phyloP scores from a whole-genome alignment of 805 yeast species.

The Candida ulmi region DNA sequence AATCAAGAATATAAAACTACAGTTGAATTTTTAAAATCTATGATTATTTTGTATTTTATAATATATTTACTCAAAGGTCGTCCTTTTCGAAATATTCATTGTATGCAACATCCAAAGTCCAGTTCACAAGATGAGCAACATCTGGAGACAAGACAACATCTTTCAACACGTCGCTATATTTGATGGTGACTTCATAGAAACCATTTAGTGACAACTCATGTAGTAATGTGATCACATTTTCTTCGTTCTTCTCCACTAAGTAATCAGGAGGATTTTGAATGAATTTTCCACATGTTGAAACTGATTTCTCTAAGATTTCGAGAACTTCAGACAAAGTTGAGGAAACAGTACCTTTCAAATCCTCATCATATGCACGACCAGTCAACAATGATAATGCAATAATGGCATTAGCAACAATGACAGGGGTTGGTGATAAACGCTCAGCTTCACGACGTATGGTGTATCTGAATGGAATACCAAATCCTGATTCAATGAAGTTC shows the following conservation, averaged over 20 bases:
- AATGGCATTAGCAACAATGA: conserved; percentile 61
- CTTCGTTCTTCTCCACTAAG: conserved; percentile 17
- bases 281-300: conserved; percentile 46
- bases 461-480: conserved; percentile 25
- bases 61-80: neutral
- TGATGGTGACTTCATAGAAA: conserved; percentile 58
- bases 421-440: conserved; percentile 54
- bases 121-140: conserved; percentile 62
- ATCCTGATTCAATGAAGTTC: conserved; percentile 19
- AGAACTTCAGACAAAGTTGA: conserved; percentile 54
- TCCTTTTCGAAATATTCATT: conserved; percentile 33
- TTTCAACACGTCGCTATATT: conserved; percentile 56
- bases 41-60: neutral
- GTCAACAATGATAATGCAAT: conserved; percentile 54
- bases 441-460: conserved; percentile 43
- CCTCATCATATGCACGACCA: conserved; percentile 59
- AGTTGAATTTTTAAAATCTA: no score
- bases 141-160: conserved; percentile 59
- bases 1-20: no score
- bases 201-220: conserved; percentile 62
- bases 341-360: conserved; percentile 47
- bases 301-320: conserved; percentile 54
- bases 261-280: conserved; percentile 28
- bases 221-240: conserved; percentile 45
- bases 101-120: conserved; percentile 64